A percentile compares a stretch with the other conserved stretches of the same genome.
Conservation (phyloP, 768 basidiomycete genomes). For the Lentinula sp. region DNA sequence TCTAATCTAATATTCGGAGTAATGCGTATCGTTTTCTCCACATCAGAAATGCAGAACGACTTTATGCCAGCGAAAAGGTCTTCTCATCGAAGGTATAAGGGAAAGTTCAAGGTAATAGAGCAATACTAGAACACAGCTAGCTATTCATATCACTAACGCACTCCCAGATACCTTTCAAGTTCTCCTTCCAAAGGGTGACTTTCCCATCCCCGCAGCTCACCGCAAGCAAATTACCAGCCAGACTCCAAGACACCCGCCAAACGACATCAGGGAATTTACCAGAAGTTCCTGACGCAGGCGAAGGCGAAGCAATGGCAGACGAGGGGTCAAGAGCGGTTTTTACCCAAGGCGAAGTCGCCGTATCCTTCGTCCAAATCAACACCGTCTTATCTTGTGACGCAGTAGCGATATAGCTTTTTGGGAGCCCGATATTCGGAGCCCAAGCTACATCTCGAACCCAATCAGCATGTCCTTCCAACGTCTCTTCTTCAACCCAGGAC, state of each 20-base stretch:
- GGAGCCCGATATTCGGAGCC: constrained; percentile 95
- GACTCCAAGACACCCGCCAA: constrained; percentile 98
- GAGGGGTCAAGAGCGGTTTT: constrained; percentile 78
- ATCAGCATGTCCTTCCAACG: constrained; percentile 87
- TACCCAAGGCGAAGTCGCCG: constrained; percentile 67
- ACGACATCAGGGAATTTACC: constrained; percentile 96
- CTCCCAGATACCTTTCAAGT: constrained; percentile 91
- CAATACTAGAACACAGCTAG: constrained; percentile 26
- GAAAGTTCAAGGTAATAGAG: not conserved
- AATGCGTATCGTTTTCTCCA: too few relatives aligned
- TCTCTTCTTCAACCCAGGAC: constrained; percentile 88
- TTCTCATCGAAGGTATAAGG: too few relatives aligned
- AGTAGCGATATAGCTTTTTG: constrained; percentile 92
- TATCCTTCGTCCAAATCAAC: constrained; percentile 86
- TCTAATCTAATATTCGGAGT: too few relatives aligned
- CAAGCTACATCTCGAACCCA: constrained; percentile 99
- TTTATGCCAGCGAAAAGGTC: too few relatives aligned
- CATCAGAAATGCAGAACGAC: too few relatives aligned
- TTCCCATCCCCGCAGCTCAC: constrained; percentile 98
- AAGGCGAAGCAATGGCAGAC: constrained; percentile 37
- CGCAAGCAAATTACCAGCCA: constrained; percentile 92
- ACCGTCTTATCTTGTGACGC: constrained; percentile 93
- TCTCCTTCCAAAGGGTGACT: constrained; percentile 98
- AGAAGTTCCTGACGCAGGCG: constrained; percentile 35
- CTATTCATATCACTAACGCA: constrained; percentile 94